Evolutionary conservation across 306 rosid species (phyloP).

Genomic region (Quercus agrifolia): DNA sequence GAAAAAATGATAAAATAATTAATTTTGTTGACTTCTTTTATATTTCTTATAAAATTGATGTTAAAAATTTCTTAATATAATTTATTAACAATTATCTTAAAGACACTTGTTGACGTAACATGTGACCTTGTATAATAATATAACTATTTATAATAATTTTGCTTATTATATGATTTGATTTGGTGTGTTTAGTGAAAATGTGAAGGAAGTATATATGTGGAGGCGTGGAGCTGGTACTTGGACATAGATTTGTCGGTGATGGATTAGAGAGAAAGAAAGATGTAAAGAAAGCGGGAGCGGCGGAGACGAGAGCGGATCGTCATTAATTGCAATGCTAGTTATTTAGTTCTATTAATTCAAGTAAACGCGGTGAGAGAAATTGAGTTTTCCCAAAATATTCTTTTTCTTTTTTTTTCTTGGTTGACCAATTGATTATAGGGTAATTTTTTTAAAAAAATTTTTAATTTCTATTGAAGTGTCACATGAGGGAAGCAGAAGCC

Average conservation of each 20-base stretch:
- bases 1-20: too few species aligned
- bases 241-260: conserved; percentile 36
- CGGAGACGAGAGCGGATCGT: conserved; percentile 70
- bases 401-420: background rate
- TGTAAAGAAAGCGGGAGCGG: conserved; percentile 40
- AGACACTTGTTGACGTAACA: too few species aligned
- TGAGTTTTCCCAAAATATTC: background rate
- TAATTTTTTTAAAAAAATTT: too few species aligned
- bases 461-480: background rate
- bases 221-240: background rate
- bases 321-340: conserved; percentile 28
- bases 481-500: background rate
- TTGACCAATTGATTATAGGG: background rate
- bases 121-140: background rate
- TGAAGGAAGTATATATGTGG: background rate
- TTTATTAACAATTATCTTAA: too few species aligned
- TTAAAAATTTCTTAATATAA: too few species aligned
- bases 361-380: background rate
- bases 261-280: conserved; percentile 18
- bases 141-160: background rate
- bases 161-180: background rate
- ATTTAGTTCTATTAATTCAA: background rate
- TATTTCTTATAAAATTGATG: too few species aligned
- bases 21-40: too few species aligned
- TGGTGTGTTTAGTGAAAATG: background rate